Percentiles rank a stretch among this genome's conserved stretches.
phyloP scores from a whole-genome alignment of 2,329 filamentous ascomycete species.

The Nigrospora sphaerica region DNA sequence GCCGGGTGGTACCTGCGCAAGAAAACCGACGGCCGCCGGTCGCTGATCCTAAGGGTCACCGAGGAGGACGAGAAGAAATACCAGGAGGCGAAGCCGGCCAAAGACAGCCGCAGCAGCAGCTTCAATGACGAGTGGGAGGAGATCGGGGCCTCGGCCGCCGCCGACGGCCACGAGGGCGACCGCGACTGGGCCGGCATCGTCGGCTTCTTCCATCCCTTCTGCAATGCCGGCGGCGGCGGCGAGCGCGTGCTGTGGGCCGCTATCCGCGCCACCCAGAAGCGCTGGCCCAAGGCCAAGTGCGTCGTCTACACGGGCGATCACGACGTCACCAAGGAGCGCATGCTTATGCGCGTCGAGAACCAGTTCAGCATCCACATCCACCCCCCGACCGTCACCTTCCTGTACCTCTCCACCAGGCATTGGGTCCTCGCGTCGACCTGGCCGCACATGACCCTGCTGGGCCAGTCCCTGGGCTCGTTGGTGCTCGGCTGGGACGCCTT shows the following conservation, averaged over 20 bases:
- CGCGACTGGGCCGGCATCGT: conserved; percentile 76
- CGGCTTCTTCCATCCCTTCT: conserved; percentile 97
- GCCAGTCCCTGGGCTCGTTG: conserved; percentile 87
- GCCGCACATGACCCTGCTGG: conserved; percentile 85
- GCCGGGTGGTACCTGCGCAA: conserved; percentile 56
- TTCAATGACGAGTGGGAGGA: conserved; percentile 65
- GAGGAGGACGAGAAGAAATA: conserved; percentile 31
- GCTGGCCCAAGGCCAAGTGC: conserved; percentile 83
- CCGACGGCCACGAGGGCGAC: conserved; percentile 31
- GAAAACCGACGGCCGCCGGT: conserved; percentile 55
- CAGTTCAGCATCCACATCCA: conserved; percentile 92
- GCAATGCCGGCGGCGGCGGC: conserved; percentile 92
- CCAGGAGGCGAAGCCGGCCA: conserved; percentile 26
- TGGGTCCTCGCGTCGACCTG: conserved; percentile 84
- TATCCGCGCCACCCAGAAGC: conserved; percentile 79
- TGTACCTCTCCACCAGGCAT: conserved; percentile 82
- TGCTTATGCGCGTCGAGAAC: conserved; percentile 70
- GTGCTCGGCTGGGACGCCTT: conserved; percentile 89
- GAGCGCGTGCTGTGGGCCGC: conserved; percentile 96
- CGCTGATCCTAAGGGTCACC: conserved; percentile 47
- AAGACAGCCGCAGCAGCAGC: conserved; percentile 16
- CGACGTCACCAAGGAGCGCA: conserved; percentile 72
- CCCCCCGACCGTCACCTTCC: conserved; percentile 73
- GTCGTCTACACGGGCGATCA: conserved; percentile 95
- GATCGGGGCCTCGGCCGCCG: conserved; percentile 42